Evolutionary conservation across 148 eudicot species (phyloP).

Genomic region (Rhododendron henanense): DNA sequence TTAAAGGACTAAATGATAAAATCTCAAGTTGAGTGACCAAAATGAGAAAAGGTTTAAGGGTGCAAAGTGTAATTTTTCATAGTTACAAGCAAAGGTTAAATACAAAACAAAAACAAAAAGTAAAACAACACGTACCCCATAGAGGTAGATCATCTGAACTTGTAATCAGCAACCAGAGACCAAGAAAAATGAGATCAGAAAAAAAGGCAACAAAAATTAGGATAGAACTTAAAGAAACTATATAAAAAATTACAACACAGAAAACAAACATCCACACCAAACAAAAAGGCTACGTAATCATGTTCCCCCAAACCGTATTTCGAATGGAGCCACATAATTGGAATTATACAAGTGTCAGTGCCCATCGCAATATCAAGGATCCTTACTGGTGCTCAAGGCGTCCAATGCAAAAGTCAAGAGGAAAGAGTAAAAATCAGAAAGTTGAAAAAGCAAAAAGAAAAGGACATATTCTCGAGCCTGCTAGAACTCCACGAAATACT

Average conservation of each 20-base stretch:
- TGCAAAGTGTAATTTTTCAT: neutral
- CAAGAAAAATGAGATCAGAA: constrained; percentile 15
- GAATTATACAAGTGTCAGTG: neutral
- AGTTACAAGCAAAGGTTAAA: neutral
- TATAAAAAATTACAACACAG: neutral
- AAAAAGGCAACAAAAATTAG: constrained; percentile 6
- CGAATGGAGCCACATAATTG: neutral
- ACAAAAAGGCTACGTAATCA: neutral
- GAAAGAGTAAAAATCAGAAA: neutral
- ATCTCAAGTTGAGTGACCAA: neutral
- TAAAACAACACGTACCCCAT: constrained; percentile 57
- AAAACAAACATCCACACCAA: neutral
- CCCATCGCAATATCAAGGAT: constrained; percentile 3
- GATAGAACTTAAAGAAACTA: neutral
- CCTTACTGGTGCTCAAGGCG: neutral
- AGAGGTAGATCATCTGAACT: constrained; percentile 72
- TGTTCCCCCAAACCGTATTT: neutral
- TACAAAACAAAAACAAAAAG: neutral
- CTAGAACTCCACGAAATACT: neutral
- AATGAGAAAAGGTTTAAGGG: neutral
- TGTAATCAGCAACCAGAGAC: constrained; percentile 26
- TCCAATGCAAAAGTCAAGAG: neutral
- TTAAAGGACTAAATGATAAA: neutral
- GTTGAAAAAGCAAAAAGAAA: neutral
- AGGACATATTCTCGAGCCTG: neutral